Percentiles rank a stretch among this genome's conserved stretches.
Conservation (phyloP, 495 filamentous ascomycete genomes). For the Aspergillus affinis region DNA sequence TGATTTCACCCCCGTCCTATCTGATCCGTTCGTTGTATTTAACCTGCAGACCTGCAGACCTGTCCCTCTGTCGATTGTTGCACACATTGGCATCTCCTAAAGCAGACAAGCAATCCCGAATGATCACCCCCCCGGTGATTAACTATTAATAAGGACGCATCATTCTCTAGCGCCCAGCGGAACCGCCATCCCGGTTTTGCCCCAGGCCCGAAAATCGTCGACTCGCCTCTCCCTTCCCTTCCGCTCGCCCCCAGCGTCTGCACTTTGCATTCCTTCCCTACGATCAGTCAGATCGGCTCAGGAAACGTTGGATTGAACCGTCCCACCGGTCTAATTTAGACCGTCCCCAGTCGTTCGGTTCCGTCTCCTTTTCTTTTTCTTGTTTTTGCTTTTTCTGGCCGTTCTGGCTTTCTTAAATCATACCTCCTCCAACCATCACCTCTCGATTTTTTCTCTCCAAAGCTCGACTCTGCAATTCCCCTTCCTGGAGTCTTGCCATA, state of each 20-base stretch:
- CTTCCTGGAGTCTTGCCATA: background rate
- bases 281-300: background rate
- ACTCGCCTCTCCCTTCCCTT: slow-evolving; percentile 17
- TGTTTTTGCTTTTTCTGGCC: background rate
- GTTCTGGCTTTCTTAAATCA: background rate
- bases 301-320: slow-evolving; percentile 8
- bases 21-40: background rate
- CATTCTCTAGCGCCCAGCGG: slow-evolving; percentile 18
- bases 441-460: background rate
- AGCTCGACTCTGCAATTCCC: background rate
- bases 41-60: background rate
- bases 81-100: background rate
- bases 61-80: no score
- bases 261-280: slow-evolving; percentile 1
- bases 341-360: slow-evolving; percentile 4
- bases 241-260: background rate
- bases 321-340: slow-evolving; percentile 15
- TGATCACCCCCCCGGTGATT: slow-evolving; percentile 6
- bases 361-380: slow-evolving; percentile 4
- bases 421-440: slow-evolving; percentile 1
- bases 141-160: slow-evolving; percentile 4
- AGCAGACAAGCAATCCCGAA: slow-evolving; percentile 15
- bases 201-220: slow-evolving; percentile 19
- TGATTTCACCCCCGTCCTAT: background rate
- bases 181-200: slow-evolving; percentile 31